Percentiles rank a stretch among this genome's conserved stretches.
Conservation (phyloP, 805 yeast genomes). For the Peterozyma toletana region DNA sequence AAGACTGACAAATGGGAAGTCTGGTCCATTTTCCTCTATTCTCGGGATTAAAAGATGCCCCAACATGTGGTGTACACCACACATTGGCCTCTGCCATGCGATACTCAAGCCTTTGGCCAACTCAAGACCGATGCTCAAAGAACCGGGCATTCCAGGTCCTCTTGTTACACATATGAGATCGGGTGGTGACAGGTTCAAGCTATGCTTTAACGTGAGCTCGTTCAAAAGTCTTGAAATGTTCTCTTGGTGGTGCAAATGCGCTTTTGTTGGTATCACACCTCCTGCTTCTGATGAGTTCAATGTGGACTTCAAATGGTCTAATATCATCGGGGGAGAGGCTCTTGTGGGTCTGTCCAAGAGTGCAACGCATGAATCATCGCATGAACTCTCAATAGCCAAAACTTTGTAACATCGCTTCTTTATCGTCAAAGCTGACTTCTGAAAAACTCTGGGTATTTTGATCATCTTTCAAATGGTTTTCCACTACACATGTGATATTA, state of each 20-base stretch:
- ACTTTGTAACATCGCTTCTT: slow-evolving; percentile 44
- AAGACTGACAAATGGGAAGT: slow-evolving; percentile 66
- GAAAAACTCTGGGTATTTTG: no score
- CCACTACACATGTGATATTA: no score
- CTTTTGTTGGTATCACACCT: slow-evolving; percentile 84
- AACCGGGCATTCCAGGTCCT: slow-evolving; percentile 96
- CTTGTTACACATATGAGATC: slow-evolving; percentile 85
- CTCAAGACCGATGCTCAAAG: slow-evolving; percentile 75
- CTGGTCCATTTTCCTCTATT: slow-evolving; percentile 40
- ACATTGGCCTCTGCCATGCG: slow-evolving; percentile 69
- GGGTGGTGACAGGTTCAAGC: slow-evolving; percentile 29
- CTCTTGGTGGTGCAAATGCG: slow-evolving; percentile 70
- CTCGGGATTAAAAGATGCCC: slow-evolving; percentile 79
- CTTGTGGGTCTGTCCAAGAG: slow-evolving; percentile 44
- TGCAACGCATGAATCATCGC: slow-evolving; percentile 93
- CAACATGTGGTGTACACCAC: slow-evolving; percentile 95
- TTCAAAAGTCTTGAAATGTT: slow-evolving; percentile 45
- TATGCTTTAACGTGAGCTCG: slow-evolving; percentile 31
- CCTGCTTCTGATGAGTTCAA: slow-evolving; percentile 62
- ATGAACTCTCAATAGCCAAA: slow-evolving; percentile 84
- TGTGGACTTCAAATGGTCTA: slow-evolving; percentile 59
- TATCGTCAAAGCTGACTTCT: no score
- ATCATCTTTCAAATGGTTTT: no score
- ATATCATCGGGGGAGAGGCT: slow-evolving; percentile 33
- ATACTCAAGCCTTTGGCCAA: slow-evolving; percentile 78